A percentile compares a stretch with the other conserved stretches of the same genome.
Evolutionary conservation across 345 rosid species (phyloP).

Genomic region (Diplotaxis tenuifolia): DNA sequence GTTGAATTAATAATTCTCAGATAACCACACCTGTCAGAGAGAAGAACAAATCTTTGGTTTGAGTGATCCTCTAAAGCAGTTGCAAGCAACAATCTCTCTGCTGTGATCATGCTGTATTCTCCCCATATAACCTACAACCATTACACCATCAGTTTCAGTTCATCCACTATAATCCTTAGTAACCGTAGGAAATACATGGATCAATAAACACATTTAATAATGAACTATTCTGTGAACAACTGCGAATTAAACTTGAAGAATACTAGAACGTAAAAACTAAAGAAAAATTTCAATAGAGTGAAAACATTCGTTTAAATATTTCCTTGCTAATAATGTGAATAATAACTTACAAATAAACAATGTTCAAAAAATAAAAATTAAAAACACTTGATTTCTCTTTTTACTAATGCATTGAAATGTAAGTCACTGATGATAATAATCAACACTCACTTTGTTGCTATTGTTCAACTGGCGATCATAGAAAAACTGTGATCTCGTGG

Average conservation of each 20-base stretch:
- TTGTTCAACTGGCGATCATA: constrained; percentile 67
- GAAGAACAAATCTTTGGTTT: constrained; percentile 81
- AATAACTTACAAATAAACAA: neutral
- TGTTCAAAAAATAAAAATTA: no score
- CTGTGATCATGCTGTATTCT: constrained; percentile 81
- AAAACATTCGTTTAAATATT: neutral
- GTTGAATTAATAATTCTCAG: constrained; percentile 1
- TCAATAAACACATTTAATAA: neutral
- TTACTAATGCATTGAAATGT: neutral
- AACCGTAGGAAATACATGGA: neutral
- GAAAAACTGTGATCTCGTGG: constrained; percentile 65
- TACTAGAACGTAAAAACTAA: neutral
- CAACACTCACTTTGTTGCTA: constrained; percentile 59
- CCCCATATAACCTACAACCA: constrained; percentile 80
- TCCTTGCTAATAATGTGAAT: neutral
- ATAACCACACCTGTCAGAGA: constrained; percentile 79
- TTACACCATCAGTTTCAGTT: neutral
- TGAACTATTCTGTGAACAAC: neutral
- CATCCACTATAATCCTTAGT: constrained; percentile 1
- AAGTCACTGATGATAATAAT: neutral
- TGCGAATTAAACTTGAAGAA: neutral
- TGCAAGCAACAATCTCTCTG: constrained; percentile 72
- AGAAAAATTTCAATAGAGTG: neutral
- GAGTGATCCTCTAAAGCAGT: constrained; percentile 74
- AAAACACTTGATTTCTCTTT: no score